Conservation (phyloP, 176 grass and related monocot genomes). For the Pontederia crassipes region DNA sequence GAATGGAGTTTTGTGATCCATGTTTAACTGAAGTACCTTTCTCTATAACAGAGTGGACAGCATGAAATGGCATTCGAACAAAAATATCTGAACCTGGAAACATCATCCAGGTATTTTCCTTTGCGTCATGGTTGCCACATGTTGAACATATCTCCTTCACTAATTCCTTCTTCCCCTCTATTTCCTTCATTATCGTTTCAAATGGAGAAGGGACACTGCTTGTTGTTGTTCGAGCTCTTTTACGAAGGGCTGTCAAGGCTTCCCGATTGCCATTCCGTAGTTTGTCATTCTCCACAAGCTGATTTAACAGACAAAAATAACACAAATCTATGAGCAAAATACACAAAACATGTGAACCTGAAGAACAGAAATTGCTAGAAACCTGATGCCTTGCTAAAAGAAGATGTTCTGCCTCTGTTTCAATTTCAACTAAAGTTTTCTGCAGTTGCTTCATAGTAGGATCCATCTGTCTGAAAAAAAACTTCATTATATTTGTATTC, state of each 20-base stretch:
- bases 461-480: constrained; percentile 27
- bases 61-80: constrained; percentile 75
- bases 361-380: neutral
- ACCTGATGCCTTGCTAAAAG: constrained; percentile 92
- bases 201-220: constrained; percentile 68
- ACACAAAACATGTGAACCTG: neutral
- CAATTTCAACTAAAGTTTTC: constrained; percentile 54
- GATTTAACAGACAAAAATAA: neutral
- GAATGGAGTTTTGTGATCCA: no score
- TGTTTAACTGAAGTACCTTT: constrained; percentile 33
- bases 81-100: constrained; percentile 84
- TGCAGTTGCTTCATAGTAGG: constrained; percentile 52
- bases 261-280: constrained; percentile 63
- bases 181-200: constrained; percentile 72
- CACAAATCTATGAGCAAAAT: neutral
- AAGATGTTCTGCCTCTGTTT: constrained; percentile 68
- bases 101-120: constrained; percentile 65
- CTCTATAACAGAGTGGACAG: constrained; percentile 53
- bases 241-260: constrained; percentile 58
- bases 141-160: constrained; percentile 77
- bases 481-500: no score
- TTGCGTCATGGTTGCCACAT: constrained; percentile 55
- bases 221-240: constrained; percentile 60
- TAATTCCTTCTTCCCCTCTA: constrained; percentile 48
- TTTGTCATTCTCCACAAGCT: constrained; percentile 75